phyloP scores from a whole-genome alignment of 345 rosid genomes.

The Sisymbrium altissimum region DNA sequence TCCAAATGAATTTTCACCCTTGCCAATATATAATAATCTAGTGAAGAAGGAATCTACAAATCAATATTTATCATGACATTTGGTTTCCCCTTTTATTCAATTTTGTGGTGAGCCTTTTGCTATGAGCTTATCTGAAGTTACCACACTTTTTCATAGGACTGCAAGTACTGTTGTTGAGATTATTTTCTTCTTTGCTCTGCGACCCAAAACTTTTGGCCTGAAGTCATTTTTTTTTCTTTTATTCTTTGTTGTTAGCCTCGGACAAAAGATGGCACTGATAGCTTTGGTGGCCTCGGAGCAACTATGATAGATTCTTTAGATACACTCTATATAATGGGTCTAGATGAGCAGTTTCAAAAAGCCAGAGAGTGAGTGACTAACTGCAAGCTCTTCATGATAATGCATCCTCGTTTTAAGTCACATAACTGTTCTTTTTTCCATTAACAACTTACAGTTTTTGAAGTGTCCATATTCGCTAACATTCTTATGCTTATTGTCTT shows the following conservation, averaged over 20 bases:
- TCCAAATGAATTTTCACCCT: neutral
- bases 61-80: neutral
- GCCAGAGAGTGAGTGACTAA: slow-evolving; percentile 80
- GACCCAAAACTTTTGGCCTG: neutral
- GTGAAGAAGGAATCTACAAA: neutral
- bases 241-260: slow-evolving; percentile 55
- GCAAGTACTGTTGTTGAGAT: neutral
- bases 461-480: neutral
- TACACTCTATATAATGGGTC: slow-evolving; percentile 91
- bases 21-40: neutral
- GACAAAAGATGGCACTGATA: slow-evolving; percentile 74
- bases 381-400: slow-evolving; percentile 6
- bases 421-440: neutral
- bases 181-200: neutral
- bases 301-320: slow-evolving; percentile 82
- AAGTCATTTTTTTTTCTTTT: slow-evolving; percentile 3
- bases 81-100: neutral
- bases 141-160: neutral
- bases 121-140: neutral
- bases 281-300: slow-evolving; percentile 99
- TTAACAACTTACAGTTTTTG: neutral
- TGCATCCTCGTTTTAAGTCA: neutral
- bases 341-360: slow-evolving; percentile 74
- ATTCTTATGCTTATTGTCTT: slow-evolving; percentile 1
- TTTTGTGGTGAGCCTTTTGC: neutral